These are phyloP conservation scores for Arthrobotrys megalospora DNA, from an alignment of 2,329 filamentous ascomycete species.

Conservation along the genomic window DNA sequence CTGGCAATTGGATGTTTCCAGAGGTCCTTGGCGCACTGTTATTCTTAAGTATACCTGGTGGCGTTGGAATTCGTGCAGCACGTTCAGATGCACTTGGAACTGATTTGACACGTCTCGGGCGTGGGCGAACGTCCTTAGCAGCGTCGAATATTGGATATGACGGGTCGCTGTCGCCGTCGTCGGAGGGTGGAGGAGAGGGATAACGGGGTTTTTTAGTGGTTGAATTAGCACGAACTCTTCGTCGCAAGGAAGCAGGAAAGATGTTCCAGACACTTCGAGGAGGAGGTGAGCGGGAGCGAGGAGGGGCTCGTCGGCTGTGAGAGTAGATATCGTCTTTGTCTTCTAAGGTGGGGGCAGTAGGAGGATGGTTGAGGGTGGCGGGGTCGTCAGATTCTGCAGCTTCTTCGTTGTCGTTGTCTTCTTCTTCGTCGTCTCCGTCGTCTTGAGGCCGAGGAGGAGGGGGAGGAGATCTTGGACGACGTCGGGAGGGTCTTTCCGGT, in stretches of 20 bases:
- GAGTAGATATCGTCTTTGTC: not conserved
- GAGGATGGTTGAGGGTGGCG: not conserved
- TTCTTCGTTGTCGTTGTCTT: not conserved
- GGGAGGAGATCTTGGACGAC: not conserved
- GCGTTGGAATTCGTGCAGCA: slow-evolving; percentile 14
- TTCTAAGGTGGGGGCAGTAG: not conserved
- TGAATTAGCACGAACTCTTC: not conserved
- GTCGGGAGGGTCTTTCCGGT: not conserved
- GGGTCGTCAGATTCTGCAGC: not conserved
- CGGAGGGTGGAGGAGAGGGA: not conserved
- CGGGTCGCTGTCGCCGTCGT: slow-evolving; percentile 2
- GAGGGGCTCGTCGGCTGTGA: not conserved
- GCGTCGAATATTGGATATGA: slow-evolving; percentile 6
- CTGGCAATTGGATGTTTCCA: slow-evolving; percentile 8
- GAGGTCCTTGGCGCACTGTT: slow-evolving; percentile 12
- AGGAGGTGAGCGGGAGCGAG: not conserved
- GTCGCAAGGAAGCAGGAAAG: not conserved
- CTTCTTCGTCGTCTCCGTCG: not conserved
- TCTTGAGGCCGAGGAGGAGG: not conserved
- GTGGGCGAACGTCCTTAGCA: not conserved
- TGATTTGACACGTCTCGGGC: not conserved
- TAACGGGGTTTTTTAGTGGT: not conserved
- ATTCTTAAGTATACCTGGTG: slow-evolving; percentile 45
- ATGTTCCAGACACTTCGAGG: slow-evolving; percentile 1
- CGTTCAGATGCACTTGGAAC: slow-evolving; percentile 31